Conservation (phyloP, 2,329 filamentous ascomycete species). For the Hypoxylon rubiginosum region DNA sequence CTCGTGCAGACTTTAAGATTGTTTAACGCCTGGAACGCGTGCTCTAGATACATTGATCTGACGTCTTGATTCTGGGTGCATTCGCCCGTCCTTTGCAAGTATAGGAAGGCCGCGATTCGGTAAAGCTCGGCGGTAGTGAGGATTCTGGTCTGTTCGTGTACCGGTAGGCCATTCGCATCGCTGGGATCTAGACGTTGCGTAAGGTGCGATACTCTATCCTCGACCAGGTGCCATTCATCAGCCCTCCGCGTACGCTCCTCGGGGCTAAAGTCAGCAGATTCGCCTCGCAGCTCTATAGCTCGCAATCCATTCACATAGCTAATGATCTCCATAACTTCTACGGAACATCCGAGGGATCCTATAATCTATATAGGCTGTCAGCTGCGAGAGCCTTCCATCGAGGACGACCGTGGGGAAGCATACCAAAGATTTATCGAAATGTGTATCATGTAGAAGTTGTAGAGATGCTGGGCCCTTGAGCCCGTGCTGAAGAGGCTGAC, state of each 20-base stretch:
- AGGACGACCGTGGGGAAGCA: constrained; percentile 10
- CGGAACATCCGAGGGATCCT: constrained; percentile 62
- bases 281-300: constrained; percentile 50
- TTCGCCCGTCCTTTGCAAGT: constrained; percentile 53
- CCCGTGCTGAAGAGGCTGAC: constrained; percentile 51
- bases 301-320: constrained; percentile 57
- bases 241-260: constrained; percentile 47
- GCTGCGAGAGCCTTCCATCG: background rate
- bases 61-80: constrained; percentile 46
- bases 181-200: constrained; percentile 49
- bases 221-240: constrained; percentile 48
- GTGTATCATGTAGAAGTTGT: constrained; percentile 48
- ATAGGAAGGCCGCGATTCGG: constrained; percentile 62
- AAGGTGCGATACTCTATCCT: constrained; percentile 47
- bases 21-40: constrained; percentile 55
- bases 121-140: constrained; percentile 65
- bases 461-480: constrained; percentile 47
- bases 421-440: constrained; percentile 53
- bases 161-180: constrained; percentile 49
- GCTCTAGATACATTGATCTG: constrained; percentile 50
- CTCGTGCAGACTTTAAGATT: constrained; percentile 60
- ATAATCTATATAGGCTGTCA: constrained; percentile 57
- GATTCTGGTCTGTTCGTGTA: constrained; percentile 50
- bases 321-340: constrained; percentile 61
- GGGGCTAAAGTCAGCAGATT: constrained; percentile 44